These are phyloP conservation scores for Lactifluus pinguis DNA, from an alignment of 768 basidiomycete species.

Conservation along the genomic window DNA sequence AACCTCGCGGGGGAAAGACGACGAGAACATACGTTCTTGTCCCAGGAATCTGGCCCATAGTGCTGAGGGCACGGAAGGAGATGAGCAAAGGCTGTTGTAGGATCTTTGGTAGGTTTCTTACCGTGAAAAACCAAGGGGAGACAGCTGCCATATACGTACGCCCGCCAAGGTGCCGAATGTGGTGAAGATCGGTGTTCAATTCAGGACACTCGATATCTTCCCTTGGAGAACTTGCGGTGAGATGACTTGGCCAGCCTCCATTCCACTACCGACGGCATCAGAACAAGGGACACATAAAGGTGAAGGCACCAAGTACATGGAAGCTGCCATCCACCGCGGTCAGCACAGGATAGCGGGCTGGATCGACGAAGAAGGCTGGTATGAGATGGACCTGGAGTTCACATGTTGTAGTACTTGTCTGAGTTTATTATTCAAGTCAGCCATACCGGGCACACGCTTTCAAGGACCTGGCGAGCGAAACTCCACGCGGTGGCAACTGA, in stretches of 20 bases:
- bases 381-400: constrained; percentile 24
- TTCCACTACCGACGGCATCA: constrained; percentile 25
- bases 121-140: constrained; percentile 74
- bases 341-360: constrained; percentile 27
- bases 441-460: constrained; percentile 27
- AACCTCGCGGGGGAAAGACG: background rate
- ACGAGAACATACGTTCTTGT: constrained; percentile 56
- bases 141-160: constrained; percentile 45
- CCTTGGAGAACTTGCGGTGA: constrained; percentile 32
- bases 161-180: constrained; percentile 38
- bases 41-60: constrained; percentile 57
- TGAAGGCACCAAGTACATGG: constrained; percentile 19
- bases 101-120: constrained; percentile 8
- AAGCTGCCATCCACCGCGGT: constrained; percentile 35
- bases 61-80: constrained; percentile 30
- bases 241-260: constrained; percentile 29
- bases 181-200: constrained; percentile 42
- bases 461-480: constrained; percentile 21
- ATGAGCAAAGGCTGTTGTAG: background rate
- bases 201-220: constrained; percentile 18
- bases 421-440: background rate
- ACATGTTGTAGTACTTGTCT: background rate
- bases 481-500: constrained; percentile 24
- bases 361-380: constrained; percentile 27
- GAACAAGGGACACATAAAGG: background rate